A percentile compares a stretch with the other conserved stretches of the same genome.
phyloP scores from a whole-genome alignment of 2,329 filamentous ascomycete genomes.

The Aspergillus persii region DNA sequence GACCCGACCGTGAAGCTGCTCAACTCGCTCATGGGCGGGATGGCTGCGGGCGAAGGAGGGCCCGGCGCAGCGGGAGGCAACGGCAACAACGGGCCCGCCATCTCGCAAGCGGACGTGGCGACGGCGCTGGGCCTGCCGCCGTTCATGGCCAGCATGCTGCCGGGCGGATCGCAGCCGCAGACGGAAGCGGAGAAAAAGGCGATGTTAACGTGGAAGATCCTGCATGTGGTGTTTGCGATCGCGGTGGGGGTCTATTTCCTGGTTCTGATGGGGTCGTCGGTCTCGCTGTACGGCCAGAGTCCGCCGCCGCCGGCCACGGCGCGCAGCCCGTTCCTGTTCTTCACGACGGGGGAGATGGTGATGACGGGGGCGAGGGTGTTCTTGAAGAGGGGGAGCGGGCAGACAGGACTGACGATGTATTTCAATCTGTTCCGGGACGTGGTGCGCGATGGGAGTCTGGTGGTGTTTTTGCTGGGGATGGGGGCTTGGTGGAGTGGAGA shows the following conservation, averaged over 20 bases:
- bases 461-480: slow-evolving; percentile 46
- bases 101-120: slow-evolving; percentile 30
- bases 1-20: slow-evolving; percentile 40
- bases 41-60: slow-evolving; percentile 21
- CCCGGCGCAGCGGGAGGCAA: slow-evolving; percentile 24
- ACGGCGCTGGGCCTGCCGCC: slow-evolving; percentile 45
- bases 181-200: slow-evolving; percentile 36
- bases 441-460: slow-evolving; percentile 44
- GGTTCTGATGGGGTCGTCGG: slow-evolving; percentile 35
- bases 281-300: slow-evolving; percentile 37
- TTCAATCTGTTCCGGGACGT: slow-evolving; percentile 40
- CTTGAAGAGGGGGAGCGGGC: slow-evolving; percentile 24
- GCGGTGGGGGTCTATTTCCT: slow-evolving; percentile 54
- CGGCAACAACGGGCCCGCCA: slow-evolving; percentile 6
- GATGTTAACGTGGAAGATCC: slow-evolving; percentile 52
- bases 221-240: slow-evolving; percentile 60
- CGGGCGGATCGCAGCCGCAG: slow-evolving; percentile 37
- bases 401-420: slow-evolving; percentile 30
- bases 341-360: slow-evolving; percentile 47
- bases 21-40: slow-evolving; percentile 34
- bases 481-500: slow-evolving; percentile 41
- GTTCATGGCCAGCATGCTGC: slow-evolving; percentile 40
- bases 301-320: slow-evolving; percentile 46
- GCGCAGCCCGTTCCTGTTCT: slow-evolving; percentile 46
- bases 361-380: slow-evolving; percentile 39